Base-by-base conservation (phyloP, 352 stramenopile genomes). In the Pythium angustatum region DNA sequence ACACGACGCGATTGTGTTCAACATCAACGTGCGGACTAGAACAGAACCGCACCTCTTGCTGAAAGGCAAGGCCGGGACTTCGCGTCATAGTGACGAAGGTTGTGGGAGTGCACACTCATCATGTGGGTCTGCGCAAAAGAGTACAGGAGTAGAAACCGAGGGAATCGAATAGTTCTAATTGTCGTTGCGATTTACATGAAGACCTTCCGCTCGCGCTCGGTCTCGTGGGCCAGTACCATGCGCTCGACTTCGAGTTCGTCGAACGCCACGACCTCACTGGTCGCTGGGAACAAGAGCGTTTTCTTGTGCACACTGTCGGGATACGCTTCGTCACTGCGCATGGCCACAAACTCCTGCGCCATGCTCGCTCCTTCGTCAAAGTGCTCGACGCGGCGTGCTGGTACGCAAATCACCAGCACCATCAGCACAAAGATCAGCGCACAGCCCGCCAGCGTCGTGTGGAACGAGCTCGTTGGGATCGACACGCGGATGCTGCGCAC, bases 301-400 rank as follows among this genome's bases (percentile, higher is more conserved):
- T 68, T 68, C 50, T 61, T 50, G 61, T 62, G 61, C 9, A 68
- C 52, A n/a, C 10, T 62, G 22, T 61, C 33, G 6, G 61, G 40
- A 15, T 68, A 68, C 15, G 21, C 7, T 17, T 62, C 31, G 30
- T 68, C 61, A 11, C 30, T 61, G 6, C 41, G 15, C 15, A 61
- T 52, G 1, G 36, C 26, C 38, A 61, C 27, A 24, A 57, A 70
- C 63, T 65, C 21, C 22, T 51, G 21, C 5, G 56, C 63, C 15
- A 51, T 36, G n/a, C 12, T 65, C 17, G 49, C 48, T 26, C 21
- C 24, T 7, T 50, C 48, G 12, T 24, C 38, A 28, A 70, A 65
- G 41, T 57, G 24, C 30, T 61, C 36, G 9, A 51, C 26, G 12
- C 30, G 47, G 15, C 63, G 55, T 10, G 31, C 33, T 6, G 55